phyloP scores from a whole-genome alignment of 345 rosid genomes.

The Raphanus raphanistrum region DNA sequence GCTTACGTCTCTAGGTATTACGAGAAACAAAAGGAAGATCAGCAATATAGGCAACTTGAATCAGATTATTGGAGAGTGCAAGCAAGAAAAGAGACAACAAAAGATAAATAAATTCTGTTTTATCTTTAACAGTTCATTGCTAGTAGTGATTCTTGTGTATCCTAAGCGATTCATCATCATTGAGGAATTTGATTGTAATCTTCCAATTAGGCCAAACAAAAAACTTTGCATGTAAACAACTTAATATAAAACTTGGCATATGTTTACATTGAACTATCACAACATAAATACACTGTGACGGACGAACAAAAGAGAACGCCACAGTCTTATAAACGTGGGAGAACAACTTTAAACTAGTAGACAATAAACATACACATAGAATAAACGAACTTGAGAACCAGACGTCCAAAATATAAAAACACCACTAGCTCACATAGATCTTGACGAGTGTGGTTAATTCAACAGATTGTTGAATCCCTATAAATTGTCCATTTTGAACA shows the following conservation, averaged over 20 bases:
- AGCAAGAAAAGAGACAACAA: too few species aligned
- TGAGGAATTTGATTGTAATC: not conserved
- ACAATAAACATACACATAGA: not conserved
- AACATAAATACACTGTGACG: not conserved
- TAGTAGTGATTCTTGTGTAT: too few species aligned
- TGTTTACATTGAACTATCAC: not conserved
- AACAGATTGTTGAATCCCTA: not conserved
- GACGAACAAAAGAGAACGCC: constrained; percentile 13
- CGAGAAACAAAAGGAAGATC: too few species aligned
- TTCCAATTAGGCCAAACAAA: not conserved
- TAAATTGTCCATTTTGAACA: not conserved
- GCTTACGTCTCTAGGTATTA: too few species aligned
- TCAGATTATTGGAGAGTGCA: too few species aligned
- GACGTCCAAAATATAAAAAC: not conserved
- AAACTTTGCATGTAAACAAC: not conserved
- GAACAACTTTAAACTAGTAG: not conserved
- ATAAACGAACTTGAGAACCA: constrained; percentile 13
- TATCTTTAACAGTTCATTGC: too few species aligned
- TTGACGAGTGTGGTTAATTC: not conserved
- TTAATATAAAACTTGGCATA: not conserved
- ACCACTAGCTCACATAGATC: not conserved
- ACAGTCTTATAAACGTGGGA: not conserved
- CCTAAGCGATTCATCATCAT: not conserved
- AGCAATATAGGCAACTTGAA: too few species aligned
- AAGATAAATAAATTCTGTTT: too few species aligned